Evolutionary conservation across 2,329 filamentous ascomycete genomes (phyloP).

Genomic region (Aspergillus sp.): DNA sequence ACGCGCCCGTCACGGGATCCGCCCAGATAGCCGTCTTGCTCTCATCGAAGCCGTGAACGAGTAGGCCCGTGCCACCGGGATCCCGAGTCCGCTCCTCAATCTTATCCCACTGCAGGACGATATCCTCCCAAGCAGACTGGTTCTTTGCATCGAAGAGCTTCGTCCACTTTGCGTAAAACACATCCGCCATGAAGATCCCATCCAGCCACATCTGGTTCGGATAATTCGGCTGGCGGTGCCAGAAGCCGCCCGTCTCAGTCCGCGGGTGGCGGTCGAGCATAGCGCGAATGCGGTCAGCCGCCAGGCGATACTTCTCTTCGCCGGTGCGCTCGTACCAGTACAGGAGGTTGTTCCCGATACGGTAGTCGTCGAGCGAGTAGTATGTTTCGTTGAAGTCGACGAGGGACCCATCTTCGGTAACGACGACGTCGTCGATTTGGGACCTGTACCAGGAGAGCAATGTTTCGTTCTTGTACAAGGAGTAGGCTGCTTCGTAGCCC

Average conservation of each 20-base stretch:
- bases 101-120: constrained; percentile 9
- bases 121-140: background rate
- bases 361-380: constrained; percentile 11
- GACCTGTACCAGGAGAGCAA: constrained; percentile 2
- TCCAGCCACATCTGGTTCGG: constrained; percentile 7
- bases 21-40: constrained; percentile 4
- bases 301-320: background rate
- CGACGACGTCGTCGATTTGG: constrained; percentile 1
- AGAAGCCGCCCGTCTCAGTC: background rate
- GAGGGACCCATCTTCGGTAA: background rate
- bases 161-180: constrained; percentile 5
- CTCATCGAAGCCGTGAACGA: constrained; percentile 4
- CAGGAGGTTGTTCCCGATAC: constrained; percentile 3
- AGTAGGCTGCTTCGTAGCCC: constrained; percentile 4
- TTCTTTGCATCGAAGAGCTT: constrained; percentile 3
- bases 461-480: background rate
- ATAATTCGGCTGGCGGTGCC: constrained; percentile 1
- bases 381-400: constrained; percentile 11
- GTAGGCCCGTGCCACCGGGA: background rate
- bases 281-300: background rate
- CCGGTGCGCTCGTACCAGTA: constrained; percentile 11
- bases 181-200: constrained; percentile 7
- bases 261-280: constrained; percentile 8
- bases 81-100: background rate
- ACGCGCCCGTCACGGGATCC: background rate